phyloP scores from a whole-genome alignment of 768 basidiomycete genomes.

The Hebeloma cylindrosporum region DNA sequence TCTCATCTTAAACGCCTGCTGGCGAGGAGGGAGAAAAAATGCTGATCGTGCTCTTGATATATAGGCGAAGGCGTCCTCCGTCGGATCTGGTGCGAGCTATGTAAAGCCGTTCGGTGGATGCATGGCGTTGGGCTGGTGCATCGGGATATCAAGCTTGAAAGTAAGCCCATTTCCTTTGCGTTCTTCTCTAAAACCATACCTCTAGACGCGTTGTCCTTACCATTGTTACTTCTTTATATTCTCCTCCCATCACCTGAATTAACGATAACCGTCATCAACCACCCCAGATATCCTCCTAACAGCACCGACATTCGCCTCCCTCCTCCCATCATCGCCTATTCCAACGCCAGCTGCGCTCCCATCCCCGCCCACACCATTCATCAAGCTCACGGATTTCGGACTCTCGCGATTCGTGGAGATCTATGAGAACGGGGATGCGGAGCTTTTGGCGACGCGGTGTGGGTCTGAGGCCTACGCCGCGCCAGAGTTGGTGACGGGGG shows the following conservation, averaged over 20 bases:
- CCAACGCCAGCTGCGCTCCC: constrained; percentile 36
- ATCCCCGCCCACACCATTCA: constrained; percentile 50
- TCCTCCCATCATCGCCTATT: constrained; percentile 20
- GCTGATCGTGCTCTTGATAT: neutral
- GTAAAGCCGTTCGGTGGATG: constrained; percentile 82
- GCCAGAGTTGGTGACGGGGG: constrained; percentile 65
- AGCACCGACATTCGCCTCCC: constrained; percentile 30
- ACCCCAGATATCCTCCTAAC: constrained; percentile 74
- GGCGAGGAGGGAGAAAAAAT: neutral
- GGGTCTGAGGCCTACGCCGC: constrained; percentile 90
- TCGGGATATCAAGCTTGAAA: constrained; percentile 88
- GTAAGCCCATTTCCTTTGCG: too few relatives aligned
- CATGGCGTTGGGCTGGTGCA: constrained; percentile 85
- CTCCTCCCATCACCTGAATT: neutral
- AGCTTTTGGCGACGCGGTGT: constrained; percentile 72
- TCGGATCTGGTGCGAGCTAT: constrained; percentile 76
- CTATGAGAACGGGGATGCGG: constrained; percentile 34
- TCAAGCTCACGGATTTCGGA: constrained; percentile 89
- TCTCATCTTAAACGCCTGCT: neutral
- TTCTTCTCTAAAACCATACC: too few relatives aligned
- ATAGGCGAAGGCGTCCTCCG: constrained; percentile 53
- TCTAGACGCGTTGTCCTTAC: too few relatives aligned
- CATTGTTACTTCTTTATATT: constrained; percentile 1
- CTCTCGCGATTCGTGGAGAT: constrained; percentile 83
- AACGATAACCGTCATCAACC: constrained; percentile 4